Evolutionary conservation across 2,329 filamentous ascomycete species (phyloP), one percentile per base, ranked within the genome.

Genomic region (Aspergillus sp.): DNA sequence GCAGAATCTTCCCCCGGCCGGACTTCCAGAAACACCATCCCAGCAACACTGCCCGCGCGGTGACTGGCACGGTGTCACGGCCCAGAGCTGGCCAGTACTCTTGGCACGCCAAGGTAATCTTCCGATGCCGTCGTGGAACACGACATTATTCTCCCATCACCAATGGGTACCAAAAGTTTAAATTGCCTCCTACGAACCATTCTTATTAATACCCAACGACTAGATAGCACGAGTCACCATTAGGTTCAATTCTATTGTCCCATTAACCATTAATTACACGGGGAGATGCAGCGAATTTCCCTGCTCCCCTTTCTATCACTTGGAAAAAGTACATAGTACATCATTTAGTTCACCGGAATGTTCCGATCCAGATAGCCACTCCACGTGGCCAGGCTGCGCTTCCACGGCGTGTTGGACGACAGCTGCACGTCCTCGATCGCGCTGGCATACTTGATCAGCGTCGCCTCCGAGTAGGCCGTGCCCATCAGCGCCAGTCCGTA

Each of bases 361-460:
- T 75, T 75, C 11, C 74, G 69, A 54, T 68, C 70, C 50, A 81
- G 70, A 63, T 85, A 85, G 2, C 80, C 83, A 3, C 78, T 73
- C 84, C 84, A 88, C 59, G 76, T 73, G 0, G 85, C 84, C 50
- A 79, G 69, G 2, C 76, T 80, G 32, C 85, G 78, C 71, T 80
- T 79, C 58, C 82, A 82, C 11, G 71, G 67, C 0, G 79, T 81
- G 6, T 76, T 70, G 5, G 75, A 75, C 3, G 68, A 75, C 23
- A 74, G 66, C 71, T 84, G 82, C 62, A 87, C 69, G 69, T 88
- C 82, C 72, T 88, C 86, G 65, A 88, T 87, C 1, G 86, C 86
- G 68, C 83, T 89, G 0, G 79, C 87, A 77, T 82, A 89, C 69
- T 78, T 83, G 54, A 90, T 77, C 60, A 90, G 73, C 55, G 78